These are phyloP conservation scores for Berberis thunbergii DNA, from an alignment of 164 flowering plant species.

Conservation along the genomic window DNA sequence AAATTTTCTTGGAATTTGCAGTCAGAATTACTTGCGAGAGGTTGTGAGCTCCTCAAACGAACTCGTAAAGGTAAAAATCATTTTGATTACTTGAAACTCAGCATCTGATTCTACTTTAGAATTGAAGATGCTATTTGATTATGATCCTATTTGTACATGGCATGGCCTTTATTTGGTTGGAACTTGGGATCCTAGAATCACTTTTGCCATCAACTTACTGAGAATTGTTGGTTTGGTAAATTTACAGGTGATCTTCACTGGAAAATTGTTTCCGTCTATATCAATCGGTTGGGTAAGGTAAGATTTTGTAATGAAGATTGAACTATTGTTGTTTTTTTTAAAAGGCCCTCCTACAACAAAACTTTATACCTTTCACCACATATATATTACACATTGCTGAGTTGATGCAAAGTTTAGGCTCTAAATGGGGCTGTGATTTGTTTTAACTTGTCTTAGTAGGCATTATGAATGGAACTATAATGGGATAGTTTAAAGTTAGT, in stretches of 20 bases:
- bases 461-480: not conserved
- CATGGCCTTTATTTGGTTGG: too few relatives aligned
- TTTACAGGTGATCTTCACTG: slow-evolving; percentile 90
- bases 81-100: too few relatives aligned
- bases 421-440: not conserved
- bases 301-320: not conserved
- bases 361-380: not conserved
- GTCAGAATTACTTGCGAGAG: slow-evolving; percentile 77
- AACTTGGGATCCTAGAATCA: too few relatives aligned
- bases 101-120: too few relatives aligned
- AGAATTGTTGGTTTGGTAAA: not conserved
- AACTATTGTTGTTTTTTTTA: not conserved
- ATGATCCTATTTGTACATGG: too few relatives aligned
- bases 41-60: slow-evolving; percentile 86
- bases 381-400: not conserved
- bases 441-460: not conserved
- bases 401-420: not conserved
- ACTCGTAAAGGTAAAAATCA: slow-evolving; percentile 64
- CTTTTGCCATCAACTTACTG: not conserved
- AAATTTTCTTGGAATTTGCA: slow-evolving; percentile 71
- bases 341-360: not conserved
- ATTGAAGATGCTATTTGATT: too few relatives aligned
- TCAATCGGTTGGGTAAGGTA: slow-evolving; percentile 83
- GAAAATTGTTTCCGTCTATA: slow-evolving; percentile 95
- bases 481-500: not conserved